A percentile compares a stretch with the other conserved stretches of the same genome.
Conservation (phyloP, 805 yeast species). For the Citeromyces matritensis region DNA sequence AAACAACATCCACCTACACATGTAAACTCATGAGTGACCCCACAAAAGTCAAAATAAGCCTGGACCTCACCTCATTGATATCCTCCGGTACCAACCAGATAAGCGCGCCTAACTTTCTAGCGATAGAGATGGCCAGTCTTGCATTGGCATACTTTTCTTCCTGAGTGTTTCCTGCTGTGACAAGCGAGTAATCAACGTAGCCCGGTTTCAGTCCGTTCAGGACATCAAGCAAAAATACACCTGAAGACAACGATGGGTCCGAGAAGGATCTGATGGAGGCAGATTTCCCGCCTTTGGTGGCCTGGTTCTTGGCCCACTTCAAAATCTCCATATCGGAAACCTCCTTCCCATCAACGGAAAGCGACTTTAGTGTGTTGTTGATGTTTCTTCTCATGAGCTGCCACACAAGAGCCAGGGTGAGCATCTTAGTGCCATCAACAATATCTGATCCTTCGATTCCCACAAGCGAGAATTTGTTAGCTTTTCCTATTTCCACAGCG, state of each 20-base stretch:
- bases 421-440: constrained; percentile 78
- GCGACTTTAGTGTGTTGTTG: constrained; percentile 60
- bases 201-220: constrained; percentile 93
- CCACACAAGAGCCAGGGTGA: constrained; percentile 93
- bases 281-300: constrained; percentile 68
- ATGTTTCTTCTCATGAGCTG: constrained; percentile 97
- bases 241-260: constrained; percentile 64
- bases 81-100: constrained; percentile 99
- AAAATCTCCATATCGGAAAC: constrained; percentile 76
- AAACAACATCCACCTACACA: no score
- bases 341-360: constrained; percentile 61
- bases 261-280: constrained; percentile 69
- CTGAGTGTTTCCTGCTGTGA: constrained; percentile 60
- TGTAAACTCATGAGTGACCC: constrained; percentile 82
- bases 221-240: constrained; percentile 77
- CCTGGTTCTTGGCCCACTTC: constrained; percentile 88
- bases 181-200: constrained; percentile 91
- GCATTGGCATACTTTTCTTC: constrained; percentile 92
- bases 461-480: constrained; percentile 82
- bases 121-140: constrained; percentile 92
- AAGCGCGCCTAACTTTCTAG: constrained; percentile 93
- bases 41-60: constrained; percentile 86
- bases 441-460: constrained; percentile 98
- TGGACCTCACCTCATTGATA: constrained; percentile 87
- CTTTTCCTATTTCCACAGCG: constrained; percentile 93